Evolutionary conservation across 441 rosid genomes (phyloP).

Genomic region (Erysimum pusillum): DNA sequence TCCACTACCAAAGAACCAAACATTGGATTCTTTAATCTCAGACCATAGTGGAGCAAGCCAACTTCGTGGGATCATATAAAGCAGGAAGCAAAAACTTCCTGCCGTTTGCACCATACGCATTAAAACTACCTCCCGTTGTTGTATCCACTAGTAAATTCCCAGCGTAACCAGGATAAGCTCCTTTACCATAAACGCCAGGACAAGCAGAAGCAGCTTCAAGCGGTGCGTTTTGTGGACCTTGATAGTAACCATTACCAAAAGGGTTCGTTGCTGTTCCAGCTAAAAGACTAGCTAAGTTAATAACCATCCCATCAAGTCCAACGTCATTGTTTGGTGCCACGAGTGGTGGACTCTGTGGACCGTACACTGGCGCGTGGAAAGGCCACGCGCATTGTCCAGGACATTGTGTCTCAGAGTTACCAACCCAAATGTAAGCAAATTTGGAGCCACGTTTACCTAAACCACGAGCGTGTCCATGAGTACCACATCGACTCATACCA

Average conservation of each 20-base stretch:
- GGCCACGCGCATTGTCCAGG: conserved; percentile 90
- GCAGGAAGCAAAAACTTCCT: conserved; percentile 82
- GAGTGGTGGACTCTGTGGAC: conserved; percentile 67
- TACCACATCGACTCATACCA: conserved; percentile 71
- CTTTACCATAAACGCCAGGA: conserved; percentile 73
- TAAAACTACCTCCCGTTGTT: conserved; percentile 76
- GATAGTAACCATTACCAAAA: conserved; percentile 71
- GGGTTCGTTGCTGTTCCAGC: conserved; percentile 86
- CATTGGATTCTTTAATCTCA: conserved; percentile 35
- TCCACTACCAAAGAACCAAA: conserved; percentile 22
- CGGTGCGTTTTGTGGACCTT: conserved; percentile 75
- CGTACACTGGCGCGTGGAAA: conserved; percentile 73
- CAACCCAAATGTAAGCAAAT: conserved; percentile 82
- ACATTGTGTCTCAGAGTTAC: conserved; percentile 77
- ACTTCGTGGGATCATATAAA: conserved; percentile 67
- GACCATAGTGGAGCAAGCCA: conserved; percentile 65
- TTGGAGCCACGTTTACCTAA: conserved; percentile 52
- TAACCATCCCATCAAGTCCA: conserved; percentile 86
- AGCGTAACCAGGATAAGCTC: conserved; percentile 84
- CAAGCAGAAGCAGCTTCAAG: conserved; percentile 88
- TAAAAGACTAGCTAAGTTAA: conserved; percentile 70
- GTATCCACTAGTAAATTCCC: conserved; percentile 66
- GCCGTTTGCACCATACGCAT: conserved; percentile 68
- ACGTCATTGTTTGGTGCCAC: conserved; percentile 79
- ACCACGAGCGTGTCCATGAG: conserved; percentile 61